Conservation (phyloP, 345 rosid species). For the Lagerstroemia speciosa region DNA sequence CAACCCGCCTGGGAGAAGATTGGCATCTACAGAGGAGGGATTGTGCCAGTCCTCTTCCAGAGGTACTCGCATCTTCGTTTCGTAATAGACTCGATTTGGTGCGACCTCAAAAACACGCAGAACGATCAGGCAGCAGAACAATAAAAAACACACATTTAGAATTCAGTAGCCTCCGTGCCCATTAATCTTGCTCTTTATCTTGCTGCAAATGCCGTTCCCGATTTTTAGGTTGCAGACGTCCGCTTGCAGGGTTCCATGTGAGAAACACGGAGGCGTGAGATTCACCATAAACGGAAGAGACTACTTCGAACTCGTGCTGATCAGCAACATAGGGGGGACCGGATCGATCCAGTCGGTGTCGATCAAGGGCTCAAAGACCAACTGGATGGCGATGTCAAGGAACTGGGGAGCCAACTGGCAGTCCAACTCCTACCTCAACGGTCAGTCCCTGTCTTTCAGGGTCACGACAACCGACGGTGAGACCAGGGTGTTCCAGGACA, state of each 20-base stretch:
- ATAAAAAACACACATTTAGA: too few relatives aligned
- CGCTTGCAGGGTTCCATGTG: conserved; percentile 64
- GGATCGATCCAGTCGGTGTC: conserved; percentile 64
- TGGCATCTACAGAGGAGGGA: conserved; percentile 73
- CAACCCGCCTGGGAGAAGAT: conserved; percentile 90
- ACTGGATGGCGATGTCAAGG: conserved; percentile 82
- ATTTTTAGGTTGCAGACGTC: background rate
- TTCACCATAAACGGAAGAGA: conserved; percentile 75
- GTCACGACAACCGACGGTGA: conserved; percentile 60
- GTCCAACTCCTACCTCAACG: conserved; percentile 70
- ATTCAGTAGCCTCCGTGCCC: too few relatives aligned
- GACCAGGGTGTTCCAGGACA: conserved; percentile 32
- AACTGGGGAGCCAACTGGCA: conserved; percentile 99
- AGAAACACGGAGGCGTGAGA: conserved; percentile 78
- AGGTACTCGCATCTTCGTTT: conserved; percentile 27
- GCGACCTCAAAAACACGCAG: too few relatives aligned
- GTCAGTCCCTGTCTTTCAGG: conserved; percentile 71
- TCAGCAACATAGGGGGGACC: conserved; percentile 65
- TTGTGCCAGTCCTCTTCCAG: conserved; percentile 76
- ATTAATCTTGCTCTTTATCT: too few relatives aligned
- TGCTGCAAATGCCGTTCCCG: too few relatives aligned
- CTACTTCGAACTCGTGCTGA: conserved; percentile 75
- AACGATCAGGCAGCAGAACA: too few relatives aligned
- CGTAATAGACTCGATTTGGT: background rate
- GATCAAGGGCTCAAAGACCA: conserved; percentile 63